Base-by-base conservation (phyloP, 129 eudicot genomes). In the Cynara cardunculus region DNA sequence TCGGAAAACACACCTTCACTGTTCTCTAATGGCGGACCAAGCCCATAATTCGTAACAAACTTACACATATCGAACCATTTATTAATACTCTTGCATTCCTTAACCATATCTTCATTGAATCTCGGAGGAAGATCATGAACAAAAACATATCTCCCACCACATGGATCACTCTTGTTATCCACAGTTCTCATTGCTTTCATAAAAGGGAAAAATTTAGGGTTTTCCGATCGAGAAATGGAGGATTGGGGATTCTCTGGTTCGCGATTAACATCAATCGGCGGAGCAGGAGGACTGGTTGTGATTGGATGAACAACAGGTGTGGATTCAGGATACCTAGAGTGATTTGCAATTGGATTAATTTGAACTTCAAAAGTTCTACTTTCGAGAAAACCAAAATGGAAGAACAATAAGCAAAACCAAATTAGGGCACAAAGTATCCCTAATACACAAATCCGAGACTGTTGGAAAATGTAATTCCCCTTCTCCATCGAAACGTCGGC, bases 91-190 rank as follows among this genome's bases (percentile, higher is more conserved):
- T 82, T 86, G 76, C 97, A 95, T 62, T 95, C 86, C 69, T 90
- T 89, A 25, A 95, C 83, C 93, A 90, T 89, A 80, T 95, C 97
- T 73, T 88, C 90, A 12, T 92, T 92, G 71, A 92, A 95, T 81
- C 87, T 81, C 2, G 97, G 34, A 30, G 99, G 99, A 72, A 95
- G 94, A 73, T 95, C 87, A 53, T 95, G 93, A 64, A 95, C 91
- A 77, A 89, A 95, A 4, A 95, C 79, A 71, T 95, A 95, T 79
- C 90, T 90, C 66, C 97, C 97, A 25, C 94, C 92, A 78, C 99
- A 95, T 13, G 99, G 94, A 83, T 94, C 97, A 31, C 93, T 90
- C 84, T 86, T 87, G 28, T 94, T 89, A 49, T 89, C 97, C 16
- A 53, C 79, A 3, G 92, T 90, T 75, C 83, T 87, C 87, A 92